Conservation (phyloP, 1,284 basidiomycete species). For the Leccinum pachyderme region DNA sequence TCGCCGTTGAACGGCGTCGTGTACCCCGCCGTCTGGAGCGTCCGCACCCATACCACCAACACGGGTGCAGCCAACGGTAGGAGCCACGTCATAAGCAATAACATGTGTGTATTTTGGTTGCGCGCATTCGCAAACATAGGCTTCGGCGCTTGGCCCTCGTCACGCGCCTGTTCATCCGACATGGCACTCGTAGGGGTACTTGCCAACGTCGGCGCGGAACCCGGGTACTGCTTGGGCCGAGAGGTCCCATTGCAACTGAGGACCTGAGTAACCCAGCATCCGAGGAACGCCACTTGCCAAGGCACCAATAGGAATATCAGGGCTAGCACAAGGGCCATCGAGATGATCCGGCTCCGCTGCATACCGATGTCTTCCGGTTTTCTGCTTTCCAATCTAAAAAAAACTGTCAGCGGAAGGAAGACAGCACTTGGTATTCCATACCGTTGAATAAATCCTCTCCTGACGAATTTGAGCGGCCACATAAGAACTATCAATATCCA, state of each 20-base stretch:
- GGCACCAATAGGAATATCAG: conserved; percentile 77
- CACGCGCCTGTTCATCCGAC: background rate
- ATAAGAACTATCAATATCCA: conserved; percentile 45
- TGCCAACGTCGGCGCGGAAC: conserved; percentile 26
- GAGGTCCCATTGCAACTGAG: conserved; percentile 48
- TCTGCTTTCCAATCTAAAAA: conserved; percentile 20
- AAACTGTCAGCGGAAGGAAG: background rate
- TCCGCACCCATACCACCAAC: conserved; percentile 88
- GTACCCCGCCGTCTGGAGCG: conserved; percentile 70
- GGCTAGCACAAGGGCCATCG: conserved; percentile 60
- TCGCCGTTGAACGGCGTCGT: conserved; percentile 76
- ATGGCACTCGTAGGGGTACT: conserved; percentile 14
- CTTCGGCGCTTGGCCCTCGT: background rate
- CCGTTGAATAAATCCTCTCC: conserved; percentile 39
- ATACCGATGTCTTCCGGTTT: conserved; percentile 37
- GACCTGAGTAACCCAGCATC: conserved; percentile 77
- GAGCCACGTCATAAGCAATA: conserved; percentile 82
- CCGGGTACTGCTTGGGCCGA: conserved; percentile 20
- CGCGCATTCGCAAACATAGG: conserved; percentile 26
- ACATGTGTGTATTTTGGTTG: conserved; percentile 57
- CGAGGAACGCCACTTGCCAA: conserved; percentile 87
- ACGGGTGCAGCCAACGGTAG: conserved; percentile 80
- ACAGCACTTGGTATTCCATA: conserved; percentile 24
- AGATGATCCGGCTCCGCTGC: conserved; percentile 50
- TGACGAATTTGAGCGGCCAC: conserved; percentile 41